phyloP scores from a whole-genome alignment of 495 filamentous ascomycete genomes.

The Xylaria palmicola region DNA sequence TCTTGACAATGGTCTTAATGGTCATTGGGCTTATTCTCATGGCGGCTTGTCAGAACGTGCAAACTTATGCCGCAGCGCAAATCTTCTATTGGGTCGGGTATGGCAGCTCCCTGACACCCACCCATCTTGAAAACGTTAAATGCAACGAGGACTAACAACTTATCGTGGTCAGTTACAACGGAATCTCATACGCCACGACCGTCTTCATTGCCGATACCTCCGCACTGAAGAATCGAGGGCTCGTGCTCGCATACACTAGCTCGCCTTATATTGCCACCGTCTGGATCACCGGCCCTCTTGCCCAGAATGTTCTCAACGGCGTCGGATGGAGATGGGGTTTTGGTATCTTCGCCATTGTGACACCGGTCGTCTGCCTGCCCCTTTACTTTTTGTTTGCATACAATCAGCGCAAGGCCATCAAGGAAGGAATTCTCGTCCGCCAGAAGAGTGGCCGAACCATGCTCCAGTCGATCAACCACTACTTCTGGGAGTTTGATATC shows the following conservation, averaged over 20 bases:
- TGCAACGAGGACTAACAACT: constrained; percentile 17
- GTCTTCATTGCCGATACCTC: constrained; percentile 70
- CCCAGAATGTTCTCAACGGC: constrained; percentile 44
- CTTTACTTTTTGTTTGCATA: constrained; percentile 52
- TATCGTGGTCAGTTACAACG: constrained; percentile 46
- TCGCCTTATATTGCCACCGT: constrained; percentile 68
- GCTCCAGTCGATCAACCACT: constrained; percentile 50
- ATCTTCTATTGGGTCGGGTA: constrained; percentile 55
- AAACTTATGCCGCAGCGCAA: constrained; percentile 52
- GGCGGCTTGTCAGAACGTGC: constrained; percentile 50
- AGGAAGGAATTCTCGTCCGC: constrained; percentile 40
- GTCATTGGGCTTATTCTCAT: constrained; percentile 50
- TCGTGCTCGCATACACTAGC: constrained; percentile 60
- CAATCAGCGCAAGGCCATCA: constrained; percentile 53
- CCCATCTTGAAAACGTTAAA: neutral
- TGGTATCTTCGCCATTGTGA: constrained; percentile 60
- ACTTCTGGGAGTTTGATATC: constrained; percentile 58
- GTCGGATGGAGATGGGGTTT: constrained; percentile 63
- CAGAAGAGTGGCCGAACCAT: constrained; percentile 48
- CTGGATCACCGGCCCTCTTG: constrained; percentile 47
- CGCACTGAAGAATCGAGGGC: constrained; percentile 58
- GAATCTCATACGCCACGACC: constrained; percentile 55
- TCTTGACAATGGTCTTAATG: constrained; percentile 37
- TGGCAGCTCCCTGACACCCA: neutral
- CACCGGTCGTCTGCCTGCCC: constrained; percentile 55